Base-by-base conservation (phyloP, 345 rosid genomes). In the Mercurialis annua region DNA sequence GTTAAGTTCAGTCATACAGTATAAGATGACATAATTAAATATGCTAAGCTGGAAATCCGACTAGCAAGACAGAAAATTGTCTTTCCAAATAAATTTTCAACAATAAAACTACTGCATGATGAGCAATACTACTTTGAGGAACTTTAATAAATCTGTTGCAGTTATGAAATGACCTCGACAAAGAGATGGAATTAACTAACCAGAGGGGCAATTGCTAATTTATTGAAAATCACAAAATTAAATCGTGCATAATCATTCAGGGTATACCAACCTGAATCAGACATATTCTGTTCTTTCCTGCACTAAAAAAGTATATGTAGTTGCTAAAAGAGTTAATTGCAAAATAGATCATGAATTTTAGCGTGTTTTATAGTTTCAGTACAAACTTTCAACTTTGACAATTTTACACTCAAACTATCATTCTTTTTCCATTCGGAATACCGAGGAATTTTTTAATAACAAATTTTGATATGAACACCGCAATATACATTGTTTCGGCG, bases 1-100 rank as follows among this genome's bases (percentile, higher is more conserved):
- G 87, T 87, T 72, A 85, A 81, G 89, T 18, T 29, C 16, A 3
- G n/a, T 20, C 64, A 29, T 15, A 17, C 30, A 16, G 15, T 31
- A 43, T 16, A 5, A 40, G 31, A 24, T n/a, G 33, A 55, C 24
- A 26, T 46, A 31, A 47, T 31, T n/a, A 34, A 44, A 56, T 44
- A 64, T 71, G 36, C 9, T 47, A 29, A 29, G 12, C 20, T 5
- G 23, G n/a, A 38, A 48, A 48, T 15, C 34, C 2, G 14, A 5
- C 33, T 6, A 8, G 9, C 9, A n/a, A 49, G 8, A 20, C 15
- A 38, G 44, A 36, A 48, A 36, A 8, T 17, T 23, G 34, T 34
- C 36, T 17, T 50, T 50, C 10, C 30, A 62, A 40, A 34, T 34
- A 3, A 34, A 34, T 2, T 36, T 4, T 36, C 49, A 33, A 17